phyloP scores from a whole-genome alignment of 2,329 filamentous ascomycete genomes.

The Talaromyces sp. region DNA sequence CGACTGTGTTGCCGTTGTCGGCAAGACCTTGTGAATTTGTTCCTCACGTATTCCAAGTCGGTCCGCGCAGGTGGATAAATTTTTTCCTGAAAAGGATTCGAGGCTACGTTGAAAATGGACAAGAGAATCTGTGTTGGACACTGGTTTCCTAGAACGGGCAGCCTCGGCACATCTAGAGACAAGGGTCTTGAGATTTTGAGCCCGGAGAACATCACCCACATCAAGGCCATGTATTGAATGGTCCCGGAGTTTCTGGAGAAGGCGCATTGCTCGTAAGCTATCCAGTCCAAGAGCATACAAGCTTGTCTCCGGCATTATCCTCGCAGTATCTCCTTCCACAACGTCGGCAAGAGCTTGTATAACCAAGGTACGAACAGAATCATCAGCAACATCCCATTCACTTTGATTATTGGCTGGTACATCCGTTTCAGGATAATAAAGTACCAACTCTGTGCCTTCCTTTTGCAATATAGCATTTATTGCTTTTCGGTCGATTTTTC shows the following conservation, averaged over 20 bases:
- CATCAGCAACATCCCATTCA: not conserved
- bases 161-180: slow-evolving; percentile 13
- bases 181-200: slow-evolving; percentile 22
- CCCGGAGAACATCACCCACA: slow-evolving; percentile 26
- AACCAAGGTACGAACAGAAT: not conserved
- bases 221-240: slow-evolving; percentile 19
- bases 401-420: not conserved
- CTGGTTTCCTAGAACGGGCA: not conserved
- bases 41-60: slow-evolving; percentile 13
- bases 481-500: slow-evolving; percentile 24
- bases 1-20: slow-evolving; percentile 31
- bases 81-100: slow-evolving; percentile 16
- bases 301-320: slow-evolving; percentile 15
- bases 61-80: slow-evolving; percentile 17
- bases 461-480: slow-evolving; percentile 13
- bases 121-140: not conserved
- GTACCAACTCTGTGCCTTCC: slow-evolving; percentile 1
- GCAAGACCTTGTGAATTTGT: slow-evolving; percentile 26
- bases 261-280: slow-evolving; percentile 31
- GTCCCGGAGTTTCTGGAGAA: slow-evolving; percentile 28
- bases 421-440: not conserved
- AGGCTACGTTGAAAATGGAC: not conserved
- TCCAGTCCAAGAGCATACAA: slow-evolving; percentile 29
- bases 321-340: slow-evolving; percentile 1
- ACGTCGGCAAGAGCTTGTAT: not conserved